Conservation (phyloP, 2,329 filamentous ascomycete species). For the Fusarium keratoplasticum region DNA sequence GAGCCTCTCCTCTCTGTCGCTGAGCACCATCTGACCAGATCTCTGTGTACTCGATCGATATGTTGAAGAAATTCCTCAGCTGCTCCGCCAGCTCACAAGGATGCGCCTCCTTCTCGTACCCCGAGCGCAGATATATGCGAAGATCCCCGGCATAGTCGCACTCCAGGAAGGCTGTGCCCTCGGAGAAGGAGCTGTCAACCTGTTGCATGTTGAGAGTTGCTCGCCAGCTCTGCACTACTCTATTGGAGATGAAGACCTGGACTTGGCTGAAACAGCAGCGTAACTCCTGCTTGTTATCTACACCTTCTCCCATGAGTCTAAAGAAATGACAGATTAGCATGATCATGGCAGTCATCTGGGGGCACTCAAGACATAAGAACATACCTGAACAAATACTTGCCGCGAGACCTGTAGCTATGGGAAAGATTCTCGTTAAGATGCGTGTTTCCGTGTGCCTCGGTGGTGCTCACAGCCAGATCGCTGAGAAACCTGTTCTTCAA, state of each 20-base stretch:
- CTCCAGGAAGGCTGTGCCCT: constrained; percentile 5
- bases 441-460: neutral
- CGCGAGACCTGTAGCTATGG: neutral
- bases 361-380: neutral
- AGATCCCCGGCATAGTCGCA: constrained; percentile 1
- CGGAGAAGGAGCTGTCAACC: constrained; percentile 6
- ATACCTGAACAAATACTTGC: constrained; percentile 5
- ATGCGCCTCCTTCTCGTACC: constrained; percentile 5
- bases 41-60: neutral
- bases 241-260: neutral
- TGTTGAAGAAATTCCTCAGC: constrained; percentile 4
- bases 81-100: constrained; percentile 8
- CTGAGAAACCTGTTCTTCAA: neutral
- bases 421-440: neutral
- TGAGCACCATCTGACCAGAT: constrained; percentile 1
- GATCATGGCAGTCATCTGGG: neutral
- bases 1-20: neutral
- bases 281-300: neutral
- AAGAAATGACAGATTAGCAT: neutral
- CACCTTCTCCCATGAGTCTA: constrained; percentile 2
- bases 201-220: neutral
- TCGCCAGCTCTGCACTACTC: constrained; percentile 6
- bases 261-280: neutral
- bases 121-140: constrained; percentile 1
- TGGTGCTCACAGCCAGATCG: neutral